A percentile compares a stretch with the other conserved stretches of the same genome.
phyloP scores from a whole-genome alignment of 73 alveolate genomes.

The Urostyla sp. region DNA sequence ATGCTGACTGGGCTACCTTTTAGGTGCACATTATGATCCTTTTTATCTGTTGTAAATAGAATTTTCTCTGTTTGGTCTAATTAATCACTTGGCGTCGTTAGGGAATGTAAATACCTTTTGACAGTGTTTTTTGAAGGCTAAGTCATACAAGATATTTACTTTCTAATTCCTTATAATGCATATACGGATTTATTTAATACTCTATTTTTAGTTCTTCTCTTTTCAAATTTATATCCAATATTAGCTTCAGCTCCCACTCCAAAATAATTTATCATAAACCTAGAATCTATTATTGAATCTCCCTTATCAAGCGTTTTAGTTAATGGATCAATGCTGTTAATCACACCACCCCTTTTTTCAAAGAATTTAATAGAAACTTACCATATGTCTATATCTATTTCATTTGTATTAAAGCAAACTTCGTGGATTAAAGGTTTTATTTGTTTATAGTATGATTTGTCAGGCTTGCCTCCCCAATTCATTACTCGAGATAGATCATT shows the following conservation, averaged over 20 bases:
- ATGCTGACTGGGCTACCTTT: not conserved
- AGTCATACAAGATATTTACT: not conserved
- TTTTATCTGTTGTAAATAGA: conserved; percentile 3
- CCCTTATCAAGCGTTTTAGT: conserved; percentile 4
- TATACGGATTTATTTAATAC: conserved; percentile 84
- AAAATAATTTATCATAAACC: conserved; percentile 86
- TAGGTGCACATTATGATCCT: not conserved
- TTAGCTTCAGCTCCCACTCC: conserved; percentile 92
- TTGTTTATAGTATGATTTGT: not conserved
- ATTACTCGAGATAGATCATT: conserved; percentile 71
- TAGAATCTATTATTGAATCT: conserved; percentile 44
- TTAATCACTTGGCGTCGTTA: too few relatives aligned
- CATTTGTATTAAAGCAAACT: conserved; percentile 54
- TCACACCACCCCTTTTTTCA: conserved; percentile 68
- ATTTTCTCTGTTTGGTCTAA: too few relatives aligned
- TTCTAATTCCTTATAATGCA: not conserved
- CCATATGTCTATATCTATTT: conserved; percentile 82
- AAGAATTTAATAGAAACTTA: conserved; percentile 67
- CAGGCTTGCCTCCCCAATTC: conserved; percentile 49
- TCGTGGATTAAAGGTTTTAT: not conserved
- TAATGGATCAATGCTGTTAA: conserved; percentile 62
- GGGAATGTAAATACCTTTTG: too few relatives aligned
- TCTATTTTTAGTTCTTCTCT: conserved; percentile 75
- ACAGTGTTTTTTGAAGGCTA: too few relatives aligned
- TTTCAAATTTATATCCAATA: conserved; percentile 87